Evolutionary conservation across 2,329 filamentous ascomycete species (phyloP).

Genomic region (Botrytis galanthina): DNA sequence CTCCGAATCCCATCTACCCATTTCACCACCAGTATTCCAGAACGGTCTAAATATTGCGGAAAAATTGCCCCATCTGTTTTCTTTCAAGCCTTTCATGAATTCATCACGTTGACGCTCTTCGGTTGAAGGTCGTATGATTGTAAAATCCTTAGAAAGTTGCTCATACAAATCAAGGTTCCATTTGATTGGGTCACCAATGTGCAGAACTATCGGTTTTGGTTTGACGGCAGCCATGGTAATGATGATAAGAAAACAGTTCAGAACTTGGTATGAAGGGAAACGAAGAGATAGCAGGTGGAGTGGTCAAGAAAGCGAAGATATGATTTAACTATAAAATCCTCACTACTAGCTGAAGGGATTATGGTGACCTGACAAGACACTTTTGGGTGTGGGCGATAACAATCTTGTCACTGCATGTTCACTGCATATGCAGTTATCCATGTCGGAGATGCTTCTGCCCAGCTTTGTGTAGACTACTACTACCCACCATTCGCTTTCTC

Average conservation of each 20-base stretch:
- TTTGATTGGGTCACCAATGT: constrained; percentile 39
- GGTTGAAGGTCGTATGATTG: constrained; percentile 49
- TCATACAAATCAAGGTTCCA: constrained; percentile 36
- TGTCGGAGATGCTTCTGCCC: background rate
- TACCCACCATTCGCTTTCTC: background rate
- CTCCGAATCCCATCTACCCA: constrained; percentile 61
- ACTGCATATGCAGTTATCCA: constrained; percentile 15
- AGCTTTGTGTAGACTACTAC: background rate
- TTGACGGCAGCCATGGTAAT: constrained; percentile 1
- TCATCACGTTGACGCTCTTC: constrained; percentile 51
- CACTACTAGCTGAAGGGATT: background rate
- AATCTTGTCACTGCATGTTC: constrained; percentile 12
- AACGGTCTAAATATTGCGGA: constrained; percentile 54
- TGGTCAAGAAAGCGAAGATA: background rate
- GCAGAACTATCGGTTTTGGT: constrained; percentile 35
- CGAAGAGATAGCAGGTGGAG: background rate
- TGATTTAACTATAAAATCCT: background rate
- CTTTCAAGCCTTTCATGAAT: constrained; percentile 50
- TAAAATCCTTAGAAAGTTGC: constrained; percentile 43
- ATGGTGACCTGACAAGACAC: background rate
- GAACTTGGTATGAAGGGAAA: background rate
- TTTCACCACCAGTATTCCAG: constrained; percentile 64
- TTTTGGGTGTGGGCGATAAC: background rate
- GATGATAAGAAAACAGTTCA: background rate
- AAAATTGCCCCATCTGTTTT: constrained; percentile 55